Evolutionary conservation across 495 filamentous ascomycete species (phyloP), one percentile per base, ranked within the genome.

Genomic region (Evernia prunastri): DNA sequence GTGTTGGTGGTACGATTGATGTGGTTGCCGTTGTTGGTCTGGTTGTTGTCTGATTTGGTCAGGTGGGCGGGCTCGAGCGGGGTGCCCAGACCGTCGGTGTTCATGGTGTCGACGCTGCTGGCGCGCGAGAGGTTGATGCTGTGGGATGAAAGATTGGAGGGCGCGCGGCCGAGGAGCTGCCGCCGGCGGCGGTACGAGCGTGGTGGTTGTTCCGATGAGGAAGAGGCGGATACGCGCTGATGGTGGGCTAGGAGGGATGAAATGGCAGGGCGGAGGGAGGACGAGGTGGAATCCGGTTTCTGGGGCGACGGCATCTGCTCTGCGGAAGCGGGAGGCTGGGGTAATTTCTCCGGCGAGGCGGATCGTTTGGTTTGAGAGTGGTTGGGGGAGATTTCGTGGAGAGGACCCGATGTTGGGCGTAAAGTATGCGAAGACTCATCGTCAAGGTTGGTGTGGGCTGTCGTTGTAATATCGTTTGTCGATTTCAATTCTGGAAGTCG

Each of bases 51-150:
- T 20, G 76, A 73, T 40, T 72, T 72, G 10, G 65, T 68, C n/a
- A 72, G 69, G 63, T 75, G 69, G 1, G 75, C 77, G 36, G 74
- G 76, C 54, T 80, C 79, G 13, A 81, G 59, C 18, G 76, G 74
- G 53, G 74, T 78, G 31, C 80, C 81, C 37, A 78, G 69, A 20
- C 81, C 81, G 58, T 83, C 81, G 37, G 80, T 81, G 65, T 83
- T 82, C n/a, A 82, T 70, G 13, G 80, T 82, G 59, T 82, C 81
- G 62, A 82, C 77, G 39, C 79, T 82, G 72, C 80, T 82, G 49
- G 80, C 81, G 49, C 79, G 80, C 33, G 78, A 81, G 59, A 66
- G 31, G 58, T 61, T 33, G 29, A 58, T 58, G 39, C 66, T 67
- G 65, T 70, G 72, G 35, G 61, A 58, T 33, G 77, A 77, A 31